phyloP scores from a whole-genome alignment of 805 yeast species.

The Ogataea trehalophila region DNA sequence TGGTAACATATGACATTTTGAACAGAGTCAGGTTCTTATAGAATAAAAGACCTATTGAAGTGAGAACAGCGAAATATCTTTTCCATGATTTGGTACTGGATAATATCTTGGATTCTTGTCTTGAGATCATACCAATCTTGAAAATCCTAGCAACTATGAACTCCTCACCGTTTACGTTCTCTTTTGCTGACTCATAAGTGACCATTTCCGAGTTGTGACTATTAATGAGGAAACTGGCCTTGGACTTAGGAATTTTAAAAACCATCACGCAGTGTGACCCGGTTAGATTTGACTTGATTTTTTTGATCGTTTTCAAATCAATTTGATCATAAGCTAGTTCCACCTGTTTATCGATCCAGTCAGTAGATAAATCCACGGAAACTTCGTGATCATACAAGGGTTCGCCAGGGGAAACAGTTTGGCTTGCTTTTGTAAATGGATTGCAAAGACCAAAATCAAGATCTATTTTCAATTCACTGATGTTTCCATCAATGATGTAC shows the following conservation, averaged over 20 bases:
- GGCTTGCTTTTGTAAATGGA: constrained; percentile 18
- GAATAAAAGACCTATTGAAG: constrained; percentile 44
- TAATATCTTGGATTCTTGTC: constrained; percentile 34
- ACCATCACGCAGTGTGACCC: constrained; percentile 18
- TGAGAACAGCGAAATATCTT: constrained; percentile 42
- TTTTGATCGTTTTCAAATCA: constrained; percentile 11
- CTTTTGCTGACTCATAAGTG: constrained; percentile 1
- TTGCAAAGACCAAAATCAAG: constrained; percentile 10
- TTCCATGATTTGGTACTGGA: constrained; percentile 35
- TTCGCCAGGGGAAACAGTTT: no score
- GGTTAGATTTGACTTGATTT: constrained; percentile 13
- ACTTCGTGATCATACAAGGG: background rate
- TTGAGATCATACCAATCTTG: constrained; percentile 36
- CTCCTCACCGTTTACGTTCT: constrained; percentile 13
- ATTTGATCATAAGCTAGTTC: constrained; percentile 8
- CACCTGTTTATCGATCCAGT: constrained; percentile 12
- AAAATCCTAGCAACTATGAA: constrained; percentile 31
- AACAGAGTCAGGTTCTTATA: constrained; percentile 37
- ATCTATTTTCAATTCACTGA: constrained; percentile 20
- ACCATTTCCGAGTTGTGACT: constrained; percentile 12
- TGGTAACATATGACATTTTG: constrained; percentile 24
- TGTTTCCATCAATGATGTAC: constrained; percentile 27
- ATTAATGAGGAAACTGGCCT: constrained; percentile 21
- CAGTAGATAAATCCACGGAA: background rate
- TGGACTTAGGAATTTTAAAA: constrained; percentile 23